Evolutionary conservation across 768 basidiomycete genomes (phyloP), one percentile per base, ranked within the genome.

Genomic region (Tricholomella constricta): DNA sequence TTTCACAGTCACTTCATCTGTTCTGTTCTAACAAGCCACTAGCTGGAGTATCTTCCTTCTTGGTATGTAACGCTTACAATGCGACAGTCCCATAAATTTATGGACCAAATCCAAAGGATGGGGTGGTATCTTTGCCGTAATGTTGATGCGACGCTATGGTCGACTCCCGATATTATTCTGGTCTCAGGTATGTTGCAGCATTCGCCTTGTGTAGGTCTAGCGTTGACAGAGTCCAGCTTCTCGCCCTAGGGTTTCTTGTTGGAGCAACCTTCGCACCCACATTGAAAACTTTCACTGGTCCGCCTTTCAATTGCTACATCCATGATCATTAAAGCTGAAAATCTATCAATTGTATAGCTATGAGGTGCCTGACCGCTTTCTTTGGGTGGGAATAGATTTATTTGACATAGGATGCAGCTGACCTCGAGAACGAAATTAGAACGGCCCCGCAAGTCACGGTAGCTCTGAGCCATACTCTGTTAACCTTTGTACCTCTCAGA

Each of bases 11-110:
- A 15, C 9, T 48, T 1, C 5, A 11, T 20, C 17, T 14, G n/a
- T 37, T 22, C 17, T 8, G 19, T 23, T 15, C 32, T 19, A 15
- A 45, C 15, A 17, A 20, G 17, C 11, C 15, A 0, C 35, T 23
- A 86, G 83, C 62, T 85, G 83, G 84, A 84, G 82, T 58, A 85
- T 86, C 51, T 85, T 85, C 64, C 66, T 85, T 8, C 65, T 84
- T 14, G 83, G 82, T 81, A 34, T 25, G 68, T 56, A 19, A 19
- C 17, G 35, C n/a, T 43, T 35, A 9, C 17, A 51, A 17, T 45
- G 49, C 27, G 45, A 54, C 6, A 43, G 51, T 35, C 54, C 40
- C 51, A 20, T n/a, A n/a, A n/a, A n/a, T n/a, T n/a, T n/a, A n/a
- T n/a, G n/a, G n/a, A n/a, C n/a, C n/a, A n/a, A n/a, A n/a, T 2